Evolutionary conservation across 352 stramenopile genomes (phyloP).

Genomic region (Pythium plurisporium): DNA sequence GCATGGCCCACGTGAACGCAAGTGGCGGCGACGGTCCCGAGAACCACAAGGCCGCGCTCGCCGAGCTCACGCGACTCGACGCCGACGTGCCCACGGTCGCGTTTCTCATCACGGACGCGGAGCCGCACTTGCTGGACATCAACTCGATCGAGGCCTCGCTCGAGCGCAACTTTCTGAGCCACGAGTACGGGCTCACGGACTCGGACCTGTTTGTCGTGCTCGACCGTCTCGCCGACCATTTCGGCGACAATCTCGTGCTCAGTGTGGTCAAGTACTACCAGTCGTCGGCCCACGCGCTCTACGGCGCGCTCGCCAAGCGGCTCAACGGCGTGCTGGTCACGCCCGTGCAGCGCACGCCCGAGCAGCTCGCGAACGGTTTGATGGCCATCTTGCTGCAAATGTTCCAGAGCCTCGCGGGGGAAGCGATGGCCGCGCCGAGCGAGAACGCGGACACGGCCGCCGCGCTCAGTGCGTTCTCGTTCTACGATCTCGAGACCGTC

Average conservation of each 20-base stretch:
- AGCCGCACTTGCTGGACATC: constrained; percentile 39
- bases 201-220: constrained; percentile 55
- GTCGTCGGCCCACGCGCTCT: constrained; percentile 45
- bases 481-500: constrained; percentile 47
- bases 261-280: constrained; percentile 68
- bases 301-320: constrained; percentile 50
- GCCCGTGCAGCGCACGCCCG: constrained; percentile 28
- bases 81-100: constrained; percentile 46
- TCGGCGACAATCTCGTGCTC: constrained; percentile 47
- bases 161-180: constrained; percentile 41
- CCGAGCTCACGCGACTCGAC: constrained; percentile 46
- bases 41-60: constrained; percentile 65
- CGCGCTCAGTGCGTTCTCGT: constrained; percentile 40
- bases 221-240: constrained; percentile 39
- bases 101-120: constrained; percentile 66
- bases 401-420: constrained; percentile 33
- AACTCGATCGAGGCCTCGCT: constrained; percentile 32
- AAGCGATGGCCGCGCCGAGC: background rate
- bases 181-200: constrained; percentile 40
- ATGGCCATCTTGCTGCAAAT: constrained; percentile 56
- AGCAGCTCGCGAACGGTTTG: constrained; percentile 36
- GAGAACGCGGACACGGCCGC: constrained; percentile 8
- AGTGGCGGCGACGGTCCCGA: constrained; percentile 57
- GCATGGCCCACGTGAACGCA: constrained; percentile 24
- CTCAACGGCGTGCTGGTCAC: constrained; percentile 61